Evolutionary conservation across 1,284 basidiomycete genomes (phyloP).

Genomic region (Entoloma clypeatum): DNA sequence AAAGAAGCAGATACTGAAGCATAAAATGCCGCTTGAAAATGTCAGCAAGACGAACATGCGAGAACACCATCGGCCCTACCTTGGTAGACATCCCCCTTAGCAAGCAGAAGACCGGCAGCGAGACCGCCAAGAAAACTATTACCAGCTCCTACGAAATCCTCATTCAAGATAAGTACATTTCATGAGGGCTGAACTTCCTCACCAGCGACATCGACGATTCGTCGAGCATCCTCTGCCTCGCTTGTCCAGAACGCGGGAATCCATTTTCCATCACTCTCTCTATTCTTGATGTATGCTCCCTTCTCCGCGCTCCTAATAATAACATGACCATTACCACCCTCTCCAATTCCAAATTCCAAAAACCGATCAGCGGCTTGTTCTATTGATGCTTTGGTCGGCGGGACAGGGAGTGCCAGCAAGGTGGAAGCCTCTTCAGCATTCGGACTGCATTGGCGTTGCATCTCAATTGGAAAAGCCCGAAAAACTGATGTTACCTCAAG

Average conservation of each 20-base stretch:
- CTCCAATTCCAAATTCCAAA: conserved; percentile 54
- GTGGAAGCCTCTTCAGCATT: conserved; percentile 74
- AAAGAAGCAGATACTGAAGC: conserved; percentile 81
- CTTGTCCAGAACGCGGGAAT: conserved; percentile 72
- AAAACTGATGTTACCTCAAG: conserved; percentile 51
- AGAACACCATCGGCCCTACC: conserved; percentile 41
- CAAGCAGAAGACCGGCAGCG: conserved; percentile 64
- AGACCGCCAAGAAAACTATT: conserved; percentile 87
- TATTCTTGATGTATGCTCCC: conserved; percentile 66
- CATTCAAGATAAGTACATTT: background rate
- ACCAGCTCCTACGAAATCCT: conserved; percentile 61
- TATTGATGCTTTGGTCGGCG: conserved; percentile 47
- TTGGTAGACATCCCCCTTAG: conserved; percentile 56
- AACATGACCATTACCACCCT: conserved; percentile 48
- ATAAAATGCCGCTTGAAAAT: conserved; percentile 56
- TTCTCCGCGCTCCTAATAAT: conserved; percentile 76
- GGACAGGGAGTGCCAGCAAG: conserved; percentile 52
- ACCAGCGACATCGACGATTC: conserved; percentile 85
- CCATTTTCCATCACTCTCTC: conserved; percentile 53
- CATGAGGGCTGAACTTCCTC: conserved; percentile 6
- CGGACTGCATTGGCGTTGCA: conserved; percentile 44
- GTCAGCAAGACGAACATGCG: conserved; percentile 5
- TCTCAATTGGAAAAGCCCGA: conserved; percentile 1
- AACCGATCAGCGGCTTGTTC: conserved; percentile 61
- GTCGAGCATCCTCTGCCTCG: conserved; percentile 32